Evolutionary conservation across 2,329 filamentous ascomycete genomes (phyloP), one percentile per base, ranked within the genome.

Genomic region (Grosmannia penicillata): DNA sequence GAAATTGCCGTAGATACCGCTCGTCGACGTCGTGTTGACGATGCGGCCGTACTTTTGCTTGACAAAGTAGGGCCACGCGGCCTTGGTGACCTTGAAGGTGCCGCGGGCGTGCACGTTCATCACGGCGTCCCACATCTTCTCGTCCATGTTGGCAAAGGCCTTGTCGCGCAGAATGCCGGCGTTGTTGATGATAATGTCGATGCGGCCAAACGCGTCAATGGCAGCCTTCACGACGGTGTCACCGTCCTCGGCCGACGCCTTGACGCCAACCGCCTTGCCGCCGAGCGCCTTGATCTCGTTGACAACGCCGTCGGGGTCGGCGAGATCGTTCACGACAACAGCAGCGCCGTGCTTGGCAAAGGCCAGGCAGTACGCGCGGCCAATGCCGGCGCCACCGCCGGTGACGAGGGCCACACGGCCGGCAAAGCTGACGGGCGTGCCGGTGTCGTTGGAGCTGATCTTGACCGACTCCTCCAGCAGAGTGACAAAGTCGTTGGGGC

Each of bases 41-140:
- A 98, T 77, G 53, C 91, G 85, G 49, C 91, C 91, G 54, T 95
- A 98, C 70, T 95, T 96, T 62, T 98, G 91, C 72, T 95, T 94
- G 37, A 96, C 70, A 70, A 98, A 83, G 61, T 93, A 82, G 36
- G 91, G 91, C 86, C 89, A 98, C 17, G 91, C 91, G 44, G 91
- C 91, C 73, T 94, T 95, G 56, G 85, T 89, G 48, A 89, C 76
- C 67, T 94, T 93, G 68, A 93, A 98, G 44, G 91, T 98, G 49
- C 91, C 89, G 49, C 84, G 75, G 33, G 94, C 73, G 60, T 98
- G 91, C 40, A 96, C 86, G 51, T 86, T 82, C 63, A 96, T 62
- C 52, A 98, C 87, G 40, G 83, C 74, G 52, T 95, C 78, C 87
- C 91, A 98, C 53, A 86, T 72, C 54, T 75, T 79, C 56, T 98